These are phyloP conservation scores for Shiraia bambusicola DNA, from an alignment of 2,329 filamentous ascomycete genomes.

Conservation along the genomic window DNA sequence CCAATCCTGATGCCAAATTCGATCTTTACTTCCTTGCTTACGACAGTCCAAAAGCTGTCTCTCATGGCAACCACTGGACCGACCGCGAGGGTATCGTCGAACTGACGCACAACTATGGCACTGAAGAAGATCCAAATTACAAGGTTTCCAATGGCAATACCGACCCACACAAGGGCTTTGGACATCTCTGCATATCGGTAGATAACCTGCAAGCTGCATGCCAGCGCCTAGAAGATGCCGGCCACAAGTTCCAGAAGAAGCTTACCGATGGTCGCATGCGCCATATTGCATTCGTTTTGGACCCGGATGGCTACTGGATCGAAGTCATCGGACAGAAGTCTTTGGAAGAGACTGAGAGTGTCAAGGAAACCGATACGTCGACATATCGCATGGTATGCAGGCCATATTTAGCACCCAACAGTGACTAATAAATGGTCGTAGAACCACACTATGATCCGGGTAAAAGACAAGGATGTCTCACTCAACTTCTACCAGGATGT, in stretches of 20 bases:
- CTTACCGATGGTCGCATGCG: conserved; percentile 72
- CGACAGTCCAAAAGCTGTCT: conserved; percentile 73
- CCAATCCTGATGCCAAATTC: conserved; percentile 86
- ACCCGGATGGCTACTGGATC: conserved; percentile 75
- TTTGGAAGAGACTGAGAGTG: conserved; percentile 69
- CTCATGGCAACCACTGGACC: conserved; percentile 70
- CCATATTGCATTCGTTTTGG: conserved; percentile 85
- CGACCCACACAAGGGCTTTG: conserved; percentile 83
- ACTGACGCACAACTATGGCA: conserved; percentile 82
- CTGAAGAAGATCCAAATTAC: conserved; percentile 79
- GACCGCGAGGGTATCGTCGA: conserved; percentile 91
- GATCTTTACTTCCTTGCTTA: conserved; percentile 95
- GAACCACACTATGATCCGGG: conserved; percentile 93
- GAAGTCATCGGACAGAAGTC: conserved; percentile 75
- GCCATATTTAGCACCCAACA: too few relatives aligned
- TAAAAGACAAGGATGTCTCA: conserved; percentile 64
- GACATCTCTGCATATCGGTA: conserved; percentile 75
- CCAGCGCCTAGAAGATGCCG: conserved; percentile 82
- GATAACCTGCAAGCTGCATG: conserved; percentile 81
- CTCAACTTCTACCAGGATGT: conserved; percentile 66
- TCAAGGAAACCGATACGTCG: conserved; percentile 69
- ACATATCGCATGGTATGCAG: conserved; percentile 67
- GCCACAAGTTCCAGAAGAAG: conserved; percentile 95
- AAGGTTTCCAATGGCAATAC: conserved; percentile 84
- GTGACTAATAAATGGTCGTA: conserved; percentile 36